Conservation (phyloP, 805 yeast genomes). For the Wickerhamiella kurtzmanii region DNA sequence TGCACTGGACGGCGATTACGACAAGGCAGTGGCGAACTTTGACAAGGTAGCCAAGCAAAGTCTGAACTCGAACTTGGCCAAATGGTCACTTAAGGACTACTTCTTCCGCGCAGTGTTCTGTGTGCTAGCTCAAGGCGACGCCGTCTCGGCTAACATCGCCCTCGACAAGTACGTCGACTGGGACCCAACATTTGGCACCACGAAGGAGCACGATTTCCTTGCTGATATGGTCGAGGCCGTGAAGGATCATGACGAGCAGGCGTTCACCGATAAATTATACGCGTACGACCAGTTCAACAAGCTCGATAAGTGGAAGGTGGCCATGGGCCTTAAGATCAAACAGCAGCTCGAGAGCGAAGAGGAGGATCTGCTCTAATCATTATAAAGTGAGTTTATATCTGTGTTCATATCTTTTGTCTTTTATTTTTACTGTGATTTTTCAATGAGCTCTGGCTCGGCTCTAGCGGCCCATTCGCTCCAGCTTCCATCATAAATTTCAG, state of each 20-base stretch:
- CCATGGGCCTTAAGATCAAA: constrained; percentile 70
- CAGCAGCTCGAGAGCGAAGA: constrained; percentile 56
- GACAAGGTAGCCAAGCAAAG: constrained; percentile 68
- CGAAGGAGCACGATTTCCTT: constrained; percentile 61
- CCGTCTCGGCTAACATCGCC: constrained; percentile 70
- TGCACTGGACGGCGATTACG: constrained; percentile 61
- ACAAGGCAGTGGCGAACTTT: constrained; percentile 61
- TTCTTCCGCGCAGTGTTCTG: constrained; percentile 74
- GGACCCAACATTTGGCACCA: constrained; percentile 53
- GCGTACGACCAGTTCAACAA: constrained; percentile 80
- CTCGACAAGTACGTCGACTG: constrained; percentile 48
- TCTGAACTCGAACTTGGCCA: constrained; percentile 57
- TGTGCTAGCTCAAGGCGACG: constrained; percentile 67
- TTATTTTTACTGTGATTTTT: constrained; percentile 5
- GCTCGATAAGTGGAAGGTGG: constrained; percentile 83
- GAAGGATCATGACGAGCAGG: constrained; percentile 65
- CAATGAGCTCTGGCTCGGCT: constrained; percentile 44
- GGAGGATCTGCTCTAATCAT: constrained; percentile 35
- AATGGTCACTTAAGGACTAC: constrained; percentile 89
- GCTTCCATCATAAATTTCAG: constrained; percentile 58
- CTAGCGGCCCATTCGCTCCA: constrained; percentile 69
- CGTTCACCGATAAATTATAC: constrained; percentile 56
- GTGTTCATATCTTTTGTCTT: not conserved
- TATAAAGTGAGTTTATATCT: too few species aligned
- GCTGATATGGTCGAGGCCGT: constrained; percentile 59